Conservation (phyloP, 495 filamentous ascomycete genomes). For the Xylaria intraflava region DNA sequence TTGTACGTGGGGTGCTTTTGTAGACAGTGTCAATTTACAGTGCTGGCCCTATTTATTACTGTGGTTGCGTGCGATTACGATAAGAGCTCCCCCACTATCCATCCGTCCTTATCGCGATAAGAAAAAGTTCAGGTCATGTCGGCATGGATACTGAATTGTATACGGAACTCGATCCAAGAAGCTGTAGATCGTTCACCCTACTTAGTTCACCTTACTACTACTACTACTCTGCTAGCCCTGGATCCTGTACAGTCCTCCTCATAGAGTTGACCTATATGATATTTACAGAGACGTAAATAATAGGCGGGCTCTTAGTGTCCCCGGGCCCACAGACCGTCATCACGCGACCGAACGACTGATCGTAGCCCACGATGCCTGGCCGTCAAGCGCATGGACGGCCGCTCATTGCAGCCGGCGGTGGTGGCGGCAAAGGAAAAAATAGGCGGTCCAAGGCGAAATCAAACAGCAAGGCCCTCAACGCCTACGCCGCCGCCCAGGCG, state of each 20-base stretch:
- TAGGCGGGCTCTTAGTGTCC: slow-evolving; percentile 2
- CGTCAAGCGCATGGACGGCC: slow-evolving; percentile 54
- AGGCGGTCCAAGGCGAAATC: slow-evolving; percentile 39
- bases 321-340: neutral
- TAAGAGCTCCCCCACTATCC: slow-evolving; percentile 19
- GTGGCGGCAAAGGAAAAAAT: slow-evolving; percentile 39
- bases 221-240: too few species aligned
- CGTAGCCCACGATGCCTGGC: slow-evolving; percentile 54
- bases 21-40: too few species aligned
- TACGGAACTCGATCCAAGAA: slow-evolving; percentile 10
- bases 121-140: slow-evolving; percentile 26
- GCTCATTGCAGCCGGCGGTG: slow-evolving; percentile 32
- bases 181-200: too few species aligned
- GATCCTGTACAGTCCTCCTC: too few species aligned
- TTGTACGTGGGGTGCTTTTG: too few species aligned
- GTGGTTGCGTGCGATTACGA: too few species aligned
- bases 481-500: slow-evolving; percentile 74
- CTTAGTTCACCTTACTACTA: too few species aligned
- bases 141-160: slow-evolving; percentile 7
- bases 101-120: slow-evolving; percentile 18
- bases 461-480: slow-evolving; percentile 62
- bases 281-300: neutral
- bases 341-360: neutral
- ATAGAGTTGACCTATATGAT: too few species aligned
- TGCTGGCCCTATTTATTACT: too few species aligned